Conservation (phyloP, 2,329 filamentous ascomycete genomes). For the Colletotrichum destructivum region DNA sequence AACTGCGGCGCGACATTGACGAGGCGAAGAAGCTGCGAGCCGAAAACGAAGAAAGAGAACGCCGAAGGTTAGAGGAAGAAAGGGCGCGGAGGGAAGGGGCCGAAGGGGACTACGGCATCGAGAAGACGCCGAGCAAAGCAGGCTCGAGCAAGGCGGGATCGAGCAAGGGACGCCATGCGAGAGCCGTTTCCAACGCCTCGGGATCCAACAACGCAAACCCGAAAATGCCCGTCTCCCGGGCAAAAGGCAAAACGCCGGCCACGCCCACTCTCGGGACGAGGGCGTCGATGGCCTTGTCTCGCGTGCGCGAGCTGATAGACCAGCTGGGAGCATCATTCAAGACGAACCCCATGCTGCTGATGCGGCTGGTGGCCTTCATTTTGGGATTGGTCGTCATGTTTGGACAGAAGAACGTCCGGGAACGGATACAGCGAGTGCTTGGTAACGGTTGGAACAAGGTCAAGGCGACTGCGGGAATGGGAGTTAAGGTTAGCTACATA, state of each 20-base stretch:
- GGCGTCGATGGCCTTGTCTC: conserved; percentile 68
- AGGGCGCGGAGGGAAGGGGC: conserved; percentile 64
- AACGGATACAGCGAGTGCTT: conserved; percentile 79
- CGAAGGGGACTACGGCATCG: conserved; percentile 80
- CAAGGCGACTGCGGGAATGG: conserved; percentile 91
- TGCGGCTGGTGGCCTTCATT: conserved; percentile 82
- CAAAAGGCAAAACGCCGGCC: conserved; percentile 51
- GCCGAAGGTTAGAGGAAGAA: conserved; percentile 69
- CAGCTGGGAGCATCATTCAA: conserved; percentile 65
- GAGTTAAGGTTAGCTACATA: conserved; percentile 97
- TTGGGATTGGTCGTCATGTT: conserved; percentile 84
- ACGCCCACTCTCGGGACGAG: conserved; percentile 60
- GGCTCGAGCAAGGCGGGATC: conserved; percentile 55
- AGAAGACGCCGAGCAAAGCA: conserved; percentile 62
- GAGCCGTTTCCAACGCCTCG: conserved; percentile 53
- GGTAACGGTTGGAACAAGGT: conserved; percentile 85
- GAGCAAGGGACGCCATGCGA: conserved; percentile 51
- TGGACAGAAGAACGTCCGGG: conserved; percentile 80
- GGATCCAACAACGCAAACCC: conserved; percentile 40
- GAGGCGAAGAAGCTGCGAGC: conserved; percentile 68
- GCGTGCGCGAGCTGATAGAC: conserved; percentile 66
- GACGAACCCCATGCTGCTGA: conserved; percentile 70
- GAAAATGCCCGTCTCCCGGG: conserved; percentile 48
- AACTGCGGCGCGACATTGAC: conserved; percentile 69
- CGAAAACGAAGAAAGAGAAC: conserved; percentile 73